Conservation (phyloP, 805 yeast genomes). For the Priceomyces medius region DNA sequence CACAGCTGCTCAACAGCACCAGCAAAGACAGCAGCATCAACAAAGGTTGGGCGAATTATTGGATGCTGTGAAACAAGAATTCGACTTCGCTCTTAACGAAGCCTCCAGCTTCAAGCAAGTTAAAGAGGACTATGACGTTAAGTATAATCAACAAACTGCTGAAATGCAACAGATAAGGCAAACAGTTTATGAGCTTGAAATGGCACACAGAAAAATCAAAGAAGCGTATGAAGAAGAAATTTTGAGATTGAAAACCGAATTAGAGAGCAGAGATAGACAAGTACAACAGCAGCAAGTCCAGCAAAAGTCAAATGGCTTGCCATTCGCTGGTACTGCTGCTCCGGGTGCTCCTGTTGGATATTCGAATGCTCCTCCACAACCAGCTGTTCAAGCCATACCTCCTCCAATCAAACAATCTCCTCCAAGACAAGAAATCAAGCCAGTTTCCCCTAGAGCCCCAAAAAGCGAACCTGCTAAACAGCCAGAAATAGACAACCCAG, state of each 20-base stretch:
- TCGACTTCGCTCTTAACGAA: constrained; percentile 78
- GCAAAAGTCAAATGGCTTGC: constrained; percentile 14
- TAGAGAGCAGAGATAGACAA: constrained; percentile 75
- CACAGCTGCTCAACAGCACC: constrained; percentile 34
- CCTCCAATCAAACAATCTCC: constrained; percentile 18
- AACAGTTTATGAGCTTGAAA: constrained; percentile 89
- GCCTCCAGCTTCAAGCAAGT: constrained; percentile 84
- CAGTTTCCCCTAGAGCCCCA: constrained; percentile 11
- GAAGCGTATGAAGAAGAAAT: constrained; percentile 96
- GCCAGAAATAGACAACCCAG: constrained; percentile 16
- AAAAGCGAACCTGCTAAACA: constrained; percentile 13
- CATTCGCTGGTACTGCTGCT: constrained; percentile 21
- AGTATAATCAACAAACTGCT: constrained; percentile 85
- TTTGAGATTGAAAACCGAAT: constrained; percentile 75
- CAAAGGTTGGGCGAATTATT: constrained; percentile 70
- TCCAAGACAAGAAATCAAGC: constrained; percentile 16
- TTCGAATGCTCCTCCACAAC: constrained; percentile 13
- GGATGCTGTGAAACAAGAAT: constrained; percentile 91
- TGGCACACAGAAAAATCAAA: constrained; percentile 91
- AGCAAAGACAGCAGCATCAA: constrained; percentile 42
- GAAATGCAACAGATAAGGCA: constrained; percentile 94
- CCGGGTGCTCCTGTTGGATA: constrained; percentile 13
- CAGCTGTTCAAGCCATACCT: constrained; percentile 13
- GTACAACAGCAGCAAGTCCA: constrained; percentile 37
- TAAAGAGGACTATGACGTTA: constrained; percentile 88